A percentile compares a stretch with the other conserved stretches of the same genome.
phyloP scores from a whole-genome alignment of 768 basidiomycete genomes.

The Pisolithus albus region DNA sequence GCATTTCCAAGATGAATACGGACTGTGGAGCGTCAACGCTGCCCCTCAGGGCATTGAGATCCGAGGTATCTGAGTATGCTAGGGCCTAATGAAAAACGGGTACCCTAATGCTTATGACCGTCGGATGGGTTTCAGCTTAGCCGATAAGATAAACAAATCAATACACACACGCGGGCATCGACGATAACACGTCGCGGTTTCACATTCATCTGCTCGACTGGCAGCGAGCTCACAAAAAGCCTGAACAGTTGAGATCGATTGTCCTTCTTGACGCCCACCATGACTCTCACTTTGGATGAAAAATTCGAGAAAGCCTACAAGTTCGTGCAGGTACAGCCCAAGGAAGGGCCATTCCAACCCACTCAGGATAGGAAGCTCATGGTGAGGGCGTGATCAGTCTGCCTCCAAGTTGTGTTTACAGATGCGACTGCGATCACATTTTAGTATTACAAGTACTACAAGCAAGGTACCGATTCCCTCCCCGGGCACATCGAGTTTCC shows the following conservation, averaged over 20 bases:
- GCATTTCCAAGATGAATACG: too few relatives aligned
- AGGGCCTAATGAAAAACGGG: too few relatives aligned
- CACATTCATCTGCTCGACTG: not conserved
- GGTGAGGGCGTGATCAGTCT: conserved; percentile 42
- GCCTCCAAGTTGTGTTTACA: not conserved
- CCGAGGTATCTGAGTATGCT: too few relatives aligned
- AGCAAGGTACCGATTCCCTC: conserved; percentile 58
- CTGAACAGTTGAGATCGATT: not conserved
- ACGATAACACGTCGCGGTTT: not conserved
- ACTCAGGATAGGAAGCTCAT: conserved; percentile 65
- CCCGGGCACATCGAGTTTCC: not conserved
- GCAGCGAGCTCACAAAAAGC: not conserved
- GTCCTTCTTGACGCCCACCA: conserved; percentile 26
- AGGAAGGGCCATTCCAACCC: conserved; percentile 74
- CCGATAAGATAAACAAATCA: not conserved
- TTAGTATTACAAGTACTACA: conserved; percentile 92
- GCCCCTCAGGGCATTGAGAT: too few relatives aligned
- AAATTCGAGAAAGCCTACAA: conserved; percentile 72
- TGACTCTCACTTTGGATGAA: conserved; percentile 42
- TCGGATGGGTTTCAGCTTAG: too few relatives aligned
- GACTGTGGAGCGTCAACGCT: too few relatives aligned
- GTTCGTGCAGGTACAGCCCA: conserved; percentile 63
- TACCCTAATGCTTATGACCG: too few relatives aligned
- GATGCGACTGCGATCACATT: conserved; percentile 6
- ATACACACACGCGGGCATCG: not conserved